Evolutionary conservation across 2,329 filamentous ascomycete genomes (phyloP).

Genomic region (Phyllosticta citribraziliensis): DNA sequence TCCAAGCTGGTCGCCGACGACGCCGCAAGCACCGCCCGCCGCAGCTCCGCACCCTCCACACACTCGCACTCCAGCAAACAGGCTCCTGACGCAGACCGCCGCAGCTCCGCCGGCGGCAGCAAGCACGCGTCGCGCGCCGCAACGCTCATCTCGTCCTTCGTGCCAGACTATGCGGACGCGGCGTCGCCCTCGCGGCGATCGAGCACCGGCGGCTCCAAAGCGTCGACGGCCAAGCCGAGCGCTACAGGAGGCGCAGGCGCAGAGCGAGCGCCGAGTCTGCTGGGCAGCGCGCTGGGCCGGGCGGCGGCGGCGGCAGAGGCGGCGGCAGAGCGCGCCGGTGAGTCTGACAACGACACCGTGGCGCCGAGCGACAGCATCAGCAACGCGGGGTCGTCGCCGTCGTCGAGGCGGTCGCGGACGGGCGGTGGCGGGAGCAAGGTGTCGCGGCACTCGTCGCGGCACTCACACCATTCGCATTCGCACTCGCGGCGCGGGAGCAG

Average conservation of each 20-base stretch:
- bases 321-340: background rate
- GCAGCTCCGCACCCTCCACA: conserved; percentile 4
- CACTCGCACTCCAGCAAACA: conserved; percentile 1
- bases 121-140: conserved; percentile 25
- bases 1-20: conserved; percentile 16
- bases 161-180: conserved; percentile 23
- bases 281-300: conserved; percentile 29
- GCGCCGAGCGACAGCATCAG: conserved; percentile 40
- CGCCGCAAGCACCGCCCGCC: conserved; percentile 1
- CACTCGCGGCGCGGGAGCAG: background rate
- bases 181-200: background rate
- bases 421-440: conserved; percentile 16
- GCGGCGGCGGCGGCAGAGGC: conserved; percentile 23
- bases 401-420: conserved; percentile 21
- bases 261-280: conserved; percentile 16
- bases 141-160: conserved; percentile 27
- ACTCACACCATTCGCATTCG: conserved; percentile 14
- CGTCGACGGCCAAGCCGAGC: background rate
- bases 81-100: conserved; percentile 9
- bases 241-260: background rate
- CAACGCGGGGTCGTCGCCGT: conserved; percentile 22
- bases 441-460: conserved; percentile 14
- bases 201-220: conserved; percentile 14
- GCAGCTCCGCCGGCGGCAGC: conserved; percentile 24
- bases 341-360: conserved; percentile 33